Evolutionary conservation across 2,329 filamentous ascomycete genomes (phyloP).

Genomic region (Penicillium sclerotigenum): DNA sequence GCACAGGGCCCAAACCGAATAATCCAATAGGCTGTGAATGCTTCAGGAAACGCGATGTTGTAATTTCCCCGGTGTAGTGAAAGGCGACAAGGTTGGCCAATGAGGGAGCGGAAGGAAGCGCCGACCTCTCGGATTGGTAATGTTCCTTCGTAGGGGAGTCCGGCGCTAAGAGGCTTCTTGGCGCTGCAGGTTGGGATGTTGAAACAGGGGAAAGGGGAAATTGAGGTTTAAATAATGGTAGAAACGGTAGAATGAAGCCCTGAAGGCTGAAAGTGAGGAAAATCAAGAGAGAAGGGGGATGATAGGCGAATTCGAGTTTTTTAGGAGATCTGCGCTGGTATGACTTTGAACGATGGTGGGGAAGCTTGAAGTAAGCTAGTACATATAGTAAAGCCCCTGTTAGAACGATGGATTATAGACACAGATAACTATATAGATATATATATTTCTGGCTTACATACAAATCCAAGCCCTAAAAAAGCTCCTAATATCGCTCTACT

Average conservation of each 20-base stretch:
- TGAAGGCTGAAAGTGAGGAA: neutral
- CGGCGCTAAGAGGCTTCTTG: conserved; percentile 14
- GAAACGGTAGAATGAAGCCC: neutral
- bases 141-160: conserved; percentile 14
- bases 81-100: conserved; percentile 21
- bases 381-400: too few species aligned
- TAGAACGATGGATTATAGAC: too few species aligned
- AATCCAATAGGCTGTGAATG: conserved; percentile 9
- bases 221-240: neutral
- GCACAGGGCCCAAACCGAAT: conserved; percentile 4
- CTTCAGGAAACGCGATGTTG: conserved; percentile 22
- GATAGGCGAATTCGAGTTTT: conserved; percentile 13
- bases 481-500: too few species aligned
- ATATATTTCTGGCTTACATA: too few species aligned
- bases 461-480: too few species aligned
- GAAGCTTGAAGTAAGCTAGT: too few species aligned
- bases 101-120: conserved; percentile 18
- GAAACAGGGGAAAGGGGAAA: neutral
- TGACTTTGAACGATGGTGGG: too few species aligned
- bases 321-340: conserved; percentile 24
- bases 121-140: conserved; percentile 9
- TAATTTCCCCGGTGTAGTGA: conserved; percentile 16
- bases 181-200: neutral
- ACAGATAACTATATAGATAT: too few species aligned
- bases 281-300: neutral